Base-by-base conservation (phyloP, 768 basidiomycete species). In the Obba rivulosa region DNA sequence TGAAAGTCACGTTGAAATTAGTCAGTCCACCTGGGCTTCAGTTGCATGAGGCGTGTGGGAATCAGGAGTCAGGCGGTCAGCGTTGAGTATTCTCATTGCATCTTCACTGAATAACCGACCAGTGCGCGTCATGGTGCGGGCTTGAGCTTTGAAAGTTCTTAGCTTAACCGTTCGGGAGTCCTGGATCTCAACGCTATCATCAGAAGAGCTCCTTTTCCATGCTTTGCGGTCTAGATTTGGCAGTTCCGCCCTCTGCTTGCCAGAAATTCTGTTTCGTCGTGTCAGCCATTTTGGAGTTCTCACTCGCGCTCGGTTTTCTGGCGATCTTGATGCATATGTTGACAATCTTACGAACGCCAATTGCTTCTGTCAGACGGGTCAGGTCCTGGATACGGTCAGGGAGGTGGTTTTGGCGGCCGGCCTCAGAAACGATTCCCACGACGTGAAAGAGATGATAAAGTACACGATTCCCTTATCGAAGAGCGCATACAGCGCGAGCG, bases 401-500 rank as follows among this genome's bases (percentile, higher is more conserved):
- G 71, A 58, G 63, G 62, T 46, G 55, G 57, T 37, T 68, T 61
- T 62, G 72, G 72, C 42, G 55, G 56, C 41, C 72, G 69, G 49
- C 63, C 56, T 47, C 62, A 56, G 48, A 69, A 74, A 58, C 81
- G 79, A 49, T 72, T 71, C 47, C 58, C 72, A 41, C 83, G 84
- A 57, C 85, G 85, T 65, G 86, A 88, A 66, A 79, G 80, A 71
- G 87, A 91, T 68, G 90, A 90, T 72, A 90, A 92, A 69, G 80
- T 87, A 37, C 91, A 91, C 75, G 85, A 87, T 61, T 86, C 87
- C 34, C 84, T 92, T 54, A 93, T 95, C 71, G 91, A 92, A 76
- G 89, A 94, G 64, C 85, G 95, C 53, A 88, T 93, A 57, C 84
- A 91, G 65, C 83, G 88, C 55, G 95, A 99, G 73, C 77, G 92